A percentile compares a stretch with the other conserved stretches of the same genome.
phyloP scores from a whole-genome alignment of 176 grass and related monocot genomes.

The Carex pumila region DNA sequence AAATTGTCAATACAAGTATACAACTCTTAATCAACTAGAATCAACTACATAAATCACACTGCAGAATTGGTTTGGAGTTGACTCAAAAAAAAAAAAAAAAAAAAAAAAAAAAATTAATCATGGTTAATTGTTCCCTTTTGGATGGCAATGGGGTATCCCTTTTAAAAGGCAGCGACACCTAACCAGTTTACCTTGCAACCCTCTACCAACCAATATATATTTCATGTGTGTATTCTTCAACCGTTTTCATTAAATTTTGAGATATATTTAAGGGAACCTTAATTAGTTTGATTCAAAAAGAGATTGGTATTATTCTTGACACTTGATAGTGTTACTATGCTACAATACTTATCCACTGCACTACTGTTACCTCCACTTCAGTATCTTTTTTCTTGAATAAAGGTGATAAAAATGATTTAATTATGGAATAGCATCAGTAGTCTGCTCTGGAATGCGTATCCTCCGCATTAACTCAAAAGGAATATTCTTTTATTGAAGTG shows the following conservation, averaged over 20 bases:
- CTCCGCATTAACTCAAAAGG: too few species aligned
- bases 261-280: not conserved
- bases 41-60: not conserved
- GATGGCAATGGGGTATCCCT: not conserved
- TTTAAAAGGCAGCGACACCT: slow-evolving; percentile 17
- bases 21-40: not conserved
- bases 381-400: slow-evolving; percentile 14
- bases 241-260: not conserved
- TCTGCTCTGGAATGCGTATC: too few species aligned
- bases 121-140: not conserved
- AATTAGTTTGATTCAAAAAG: not conserved
- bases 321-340: not conserved
- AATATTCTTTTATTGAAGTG: too few species aligned
- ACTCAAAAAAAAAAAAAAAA: not conserved
- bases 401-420: not conserved
- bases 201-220: slow-evolving; percentile 15
- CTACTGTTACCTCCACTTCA: not conserved
- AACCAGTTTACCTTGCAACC: slow-evolving; percentile 15
- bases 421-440: not conserved
- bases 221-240: not conserved
- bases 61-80: not conserved
- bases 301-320: not conserved
- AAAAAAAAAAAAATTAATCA: not conserved
- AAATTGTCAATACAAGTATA: not conserved
- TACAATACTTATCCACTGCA: not conserved